Conservation (phyloP, 257 asterid species). For the Handroanthus guayacan region DNA sequence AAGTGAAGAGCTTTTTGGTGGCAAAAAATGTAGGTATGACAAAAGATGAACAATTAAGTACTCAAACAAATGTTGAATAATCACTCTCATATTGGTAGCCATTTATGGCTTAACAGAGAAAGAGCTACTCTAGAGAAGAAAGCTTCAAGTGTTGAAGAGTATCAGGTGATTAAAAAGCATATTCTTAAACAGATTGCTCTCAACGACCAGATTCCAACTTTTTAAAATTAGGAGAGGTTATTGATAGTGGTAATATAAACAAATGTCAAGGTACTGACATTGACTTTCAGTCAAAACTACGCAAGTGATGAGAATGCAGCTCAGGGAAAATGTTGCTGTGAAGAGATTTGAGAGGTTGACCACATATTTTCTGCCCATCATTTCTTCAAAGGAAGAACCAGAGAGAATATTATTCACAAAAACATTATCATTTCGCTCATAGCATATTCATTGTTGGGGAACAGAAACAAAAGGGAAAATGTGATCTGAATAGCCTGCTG, state of each 20-base stretch:
- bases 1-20: not conserved
- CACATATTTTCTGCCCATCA: constrained; percentile 4
- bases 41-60: no score
- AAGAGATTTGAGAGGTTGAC: constrained; percentile 16
- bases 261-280: not conserved
- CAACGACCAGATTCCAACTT: not conserved
- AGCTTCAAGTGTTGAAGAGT: not conserved
- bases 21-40: not conserved
- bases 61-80: not conserved
- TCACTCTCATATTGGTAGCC: not conserved
- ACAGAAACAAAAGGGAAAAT: constrained; percentile 12
- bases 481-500: not conserved
- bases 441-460: constrained; percentile 27
- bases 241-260: not conserved
- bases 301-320: not conserved
- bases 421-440: not conserved
- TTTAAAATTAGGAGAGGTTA: not conserved
- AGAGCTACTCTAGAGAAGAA: not conserved
- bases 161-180: not conserved
- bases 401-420: not conserved
- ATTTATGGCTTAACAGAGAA: constrained; percentile 1
- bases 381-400: constrained; percentile 7
- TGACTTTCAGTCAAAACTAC: constrained; percentile 1
- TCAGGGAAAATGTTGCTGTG: not conserved
- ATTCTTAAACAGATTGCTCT: constrained; percentile 1